These are phyloP conservation scores for Talaromyces thailandensis DNA, from an alignment of 495 filamentous ascomycete genomes.

Conservation along the genomic window DNA sequence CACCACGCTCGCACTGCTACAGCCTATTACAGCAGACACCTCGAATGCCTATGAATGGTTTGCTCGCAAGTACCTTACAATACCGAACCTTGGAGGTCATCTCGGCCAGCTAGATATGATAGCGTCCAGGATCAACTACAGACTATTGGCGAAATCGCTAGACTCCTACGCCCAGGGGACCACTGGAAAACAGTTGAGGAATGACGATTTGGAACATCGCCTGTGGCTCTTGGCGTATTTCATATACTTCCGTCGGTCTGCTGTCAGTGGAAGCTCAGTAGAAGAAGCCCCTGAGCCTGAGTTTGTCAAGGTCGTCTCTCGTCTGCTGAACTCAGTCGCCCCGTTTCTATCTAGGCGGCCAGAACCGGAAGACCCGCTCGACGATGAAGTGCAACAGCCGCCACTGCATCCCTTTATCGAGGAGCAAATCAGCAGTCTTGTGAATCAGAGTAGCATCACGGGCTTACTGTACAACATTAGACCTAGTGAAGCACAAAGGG, in stretches of 20 bases:
- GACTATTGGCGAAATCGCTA: slow-evolving; percentile 41
- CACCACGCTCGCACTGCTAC: slow-evolving; percentile 39
- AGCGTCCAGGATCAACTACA: slow-evolving; percentile 43
- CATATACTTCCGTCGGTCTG: slow-evolving; percentile 59
- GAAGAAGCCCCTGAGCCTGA: slow-evolving; percentile 42
- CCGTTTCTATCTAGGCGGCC: slow-evolving; percentile 45
- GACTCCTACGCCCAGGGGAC: slow-evolving; percentile 13
- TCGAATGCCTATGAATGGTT: slow-evolving; percentile 50
- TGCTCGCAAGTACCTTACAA: slow-evolving; percentile 42
- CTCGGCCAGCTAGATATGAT: slow-evolving; percentile 38
- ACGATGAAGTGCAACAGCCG: slow-evolving; percentile 7
- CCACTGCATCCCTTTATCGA: slow-evolving; percentile 49
- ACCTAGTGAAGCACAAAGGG: slow-evolving; percentile 18
- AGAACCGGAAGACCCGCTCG: slow-evolving; percentile 30
- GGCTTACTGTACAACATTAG: slow-evolving; percentile 43
- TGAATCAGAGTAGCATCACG: slow-evolving; percentile 57
- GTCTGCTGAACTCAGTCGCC: slow-evolving; percentile 53
- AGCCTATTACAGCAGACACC: slow-evolving; percentile 36
- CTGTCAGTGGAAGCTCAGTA: slow-evolving; percentile 31
- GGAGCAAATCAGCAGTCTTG: slow-evolving; percentile 50
- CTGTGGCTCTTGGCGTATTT: slow-evolving; percentile 78
- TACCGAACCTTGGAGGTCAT: slow-evolving; percentile 31
- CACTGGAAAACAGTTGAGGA: background rate
- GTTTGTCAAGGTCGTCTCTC: slow-evolving; percentile 57
- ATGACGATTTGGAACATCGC: slow-evolving; percentile 27